Conservation (phyloP, 441 rosid species). For the Pelargonium cotyledonis region DNA sequence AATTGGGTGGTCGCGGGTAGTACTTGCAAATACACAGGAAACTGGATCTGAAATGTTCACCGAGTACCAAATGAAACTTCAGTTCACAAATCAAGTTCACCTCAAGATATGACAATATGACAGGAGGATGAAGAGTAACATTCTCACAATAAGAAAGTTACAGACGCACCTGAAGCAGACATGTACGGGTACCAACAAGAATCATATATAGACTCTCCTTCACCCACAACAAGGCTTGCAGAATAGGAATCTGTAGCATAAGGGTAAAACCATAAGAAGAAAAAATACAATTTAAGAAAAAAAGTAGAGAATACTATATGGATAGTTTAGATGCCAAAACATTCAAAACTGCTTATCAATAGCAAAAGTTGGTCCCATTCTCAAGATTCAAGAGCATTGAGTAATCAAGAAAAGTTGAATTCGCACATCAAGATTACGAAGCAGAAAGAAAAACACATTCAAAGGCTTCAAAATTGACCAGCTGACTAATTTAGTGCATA, state of each 20-base stretch:
- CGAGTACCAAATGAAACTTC: constrained; percentile 18
- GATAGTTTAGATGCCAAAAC: constrained; percentile 1
- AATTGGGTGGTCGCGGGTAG: constrained; percentile 89
- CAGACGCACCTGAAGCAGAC: constrained; percentile 58
- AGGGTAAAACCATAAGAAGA: constrained; percentile 4
- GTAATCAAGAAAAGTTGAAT: not conserved
- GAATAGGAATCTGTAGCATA: constrained; percentile 58
- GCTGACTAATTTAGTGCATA: not conserved
- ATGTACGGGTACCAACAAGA: constrained; percentile 90
- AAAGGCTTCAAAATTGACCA: not conserved
- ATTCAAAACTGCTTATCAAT: not conserved
- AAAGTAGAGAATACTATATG: not conserved
- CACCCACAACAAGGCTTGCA: constrained; percentile 50
- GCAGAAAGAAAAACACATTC: not conserved
- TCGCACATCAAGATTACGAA: not conserved
- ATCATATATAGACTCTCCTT: constrained; percentile 85
- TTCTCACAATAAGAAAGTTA: not conserved
- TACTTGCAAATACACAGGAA: constrained; percentile 79
- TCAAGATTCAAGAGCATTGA: not conserved
- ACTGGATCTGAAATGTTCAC: constrained; percentile 55
- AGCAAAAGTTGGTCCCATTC: not conserved
- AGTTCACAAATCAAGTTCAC: not conserved
- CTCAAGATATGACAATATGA: not conserved
- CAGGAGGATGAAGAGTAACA: not conserved
- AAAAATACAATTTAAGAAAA: not conserved